A percentile compares a stretch with the other conserved stretches of the same genome.
Evolutionary conservation across 2,329 filamentous ascomycete species (phyloP).

Genomic region (Scedosporium apiospermum): DNA sequence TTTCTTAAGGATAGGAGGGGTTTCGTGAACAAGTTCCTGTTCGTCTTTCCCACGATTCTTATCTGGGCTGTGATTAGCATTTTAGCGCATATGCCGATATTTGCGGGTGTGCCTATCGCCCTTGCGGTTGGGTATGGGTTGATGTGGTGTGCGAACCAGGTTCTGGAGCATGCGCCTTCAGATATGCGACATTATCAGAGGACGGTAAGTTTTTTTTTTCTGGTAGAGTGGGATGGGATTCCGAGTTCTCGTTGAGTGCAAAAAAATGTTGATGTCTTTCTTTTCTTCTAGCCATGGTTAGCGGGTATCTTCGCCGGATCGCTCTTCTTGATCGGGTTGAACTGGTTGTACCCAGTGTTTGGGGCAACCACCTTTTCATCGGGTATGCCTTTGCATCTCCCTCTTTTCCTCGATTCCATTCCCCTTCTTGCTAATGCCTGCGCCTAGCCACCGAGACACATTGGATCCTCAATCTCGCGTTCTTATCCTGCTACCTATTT

Average conservation of each 20-base stretch:
- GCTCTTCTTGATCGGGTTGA: slow-evolving; percentile 68
- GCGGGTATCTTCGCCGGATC: slow-evolving; percentile 87
- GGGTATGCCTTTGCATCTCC: slow-evolving; percentile 28
- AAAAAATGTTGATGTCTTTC: not conserved
- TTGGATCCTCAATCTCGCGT: slow-evolving; percentile 70
- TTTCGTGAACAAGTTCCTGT: slow-evolving; percentile 79
- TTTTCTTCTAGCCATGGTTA: slow-evolving; percentile 61
- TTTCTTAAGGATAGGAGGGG: slow-evolving; percentile 67
- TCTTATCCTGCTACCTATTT: slow-evolving; percentile 52
- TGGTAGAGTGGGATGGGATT: not conserved
- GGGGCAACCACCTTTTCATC: slow-evolving; percentile 34
- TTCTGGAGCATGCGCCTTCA: slow-evolving; percentile 71
- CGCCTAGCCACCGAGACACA: slow-evolving; percentile 28
- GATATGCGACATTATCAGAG: slow-evolving; percentile 87
- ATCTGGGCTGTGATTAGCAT: slow-evolving; percentile 63
- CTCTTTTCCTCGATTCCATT: not conserved
- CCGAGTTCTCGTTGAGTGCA: not conserved
- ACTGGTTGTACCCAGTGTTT: slow-evolving; percentile 67
- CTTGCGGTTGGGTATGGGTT: slow-evolving; percentile 57
- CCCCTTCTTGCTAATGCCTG: slow-evolving; percentile 6
- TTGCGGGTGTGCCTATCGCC: slow-evolving; percentile 64
- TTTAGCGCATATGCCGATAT: slow-evolving; percentile 64
- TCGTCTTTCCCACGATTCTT: slow-evolving; percentile 76
- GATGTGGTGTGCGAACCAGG: slow-evolving; percentile 68
- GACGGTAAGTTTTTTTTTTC: slow-evolving; percentile 49